These are phyloP conservation scores for Didymella pomorum DNA, from an alignment of 2,329 filamentous ascomycete species.

Conservation along the genomic window DNA sequence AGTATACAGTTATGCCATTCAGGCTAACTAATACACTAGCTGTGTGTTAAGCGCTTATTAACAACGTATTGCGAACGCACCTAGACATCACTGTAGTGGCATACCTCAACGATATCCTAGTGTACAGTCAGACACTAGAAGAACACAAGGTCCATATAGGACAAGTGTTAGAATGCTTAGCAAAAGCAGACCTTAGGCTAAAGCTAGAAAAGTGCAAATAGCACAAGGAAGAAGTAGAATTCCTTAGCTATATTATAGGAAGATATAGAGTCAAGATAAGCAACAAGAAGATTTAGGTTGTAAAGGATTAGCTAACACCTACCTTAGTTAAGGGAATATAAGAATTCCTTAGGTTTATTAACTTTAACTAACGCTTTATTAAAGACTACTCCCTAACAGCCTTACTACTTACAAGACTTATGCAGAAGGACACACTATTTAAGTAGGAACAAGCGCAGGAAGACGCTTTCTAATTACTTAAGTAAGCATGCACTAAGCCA, in stretches of 20 bases:
- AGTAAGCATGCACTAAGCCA: too few relatives aligned
- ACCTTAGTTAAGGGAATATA: too few relatives aligned
- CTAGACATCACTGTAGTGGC: background rate
- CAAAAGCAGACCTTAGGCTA: background rate
- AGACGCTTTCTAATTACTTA: too few relatives aligned
- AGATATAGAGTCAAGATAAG: background rate
- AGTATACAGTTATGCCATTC: slow-evolving; percentile 1
- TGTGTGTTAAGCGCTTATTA: background rate
- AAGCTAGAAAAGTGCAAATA: background rate
- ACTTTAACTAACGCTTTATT: background rate
- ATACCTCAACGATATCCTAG: slow-evolving; percentile 1
- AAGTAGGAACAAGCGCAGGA: too few relatives aligned
- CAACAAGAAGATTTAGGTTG: too few relatives aligned
- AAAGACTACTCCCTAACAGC: background rate
- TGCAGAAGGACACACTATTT: slow-evolving; percentile 1
- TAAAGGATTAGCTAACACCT: too few relatives aligned
- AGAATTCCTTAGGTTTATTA: background rate
- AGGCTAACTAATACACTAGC: slow-evolving; percentile 1
- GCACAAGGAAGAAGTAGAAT: background rate
- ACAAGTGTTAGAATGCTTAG: background rate
- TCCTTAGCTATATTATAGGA: background rate
- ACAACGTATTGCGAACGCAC: background rate
- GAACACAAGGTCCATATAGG: background rate
- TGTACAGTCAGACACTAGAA: background rate
- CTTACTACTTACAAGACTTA: background rate